Evolutionary conservation across 148 eudicot genomes (phyloP), one percentile per base, ranked within the genome.

Genomic region (Chenopodium berlandieri): DNA sequence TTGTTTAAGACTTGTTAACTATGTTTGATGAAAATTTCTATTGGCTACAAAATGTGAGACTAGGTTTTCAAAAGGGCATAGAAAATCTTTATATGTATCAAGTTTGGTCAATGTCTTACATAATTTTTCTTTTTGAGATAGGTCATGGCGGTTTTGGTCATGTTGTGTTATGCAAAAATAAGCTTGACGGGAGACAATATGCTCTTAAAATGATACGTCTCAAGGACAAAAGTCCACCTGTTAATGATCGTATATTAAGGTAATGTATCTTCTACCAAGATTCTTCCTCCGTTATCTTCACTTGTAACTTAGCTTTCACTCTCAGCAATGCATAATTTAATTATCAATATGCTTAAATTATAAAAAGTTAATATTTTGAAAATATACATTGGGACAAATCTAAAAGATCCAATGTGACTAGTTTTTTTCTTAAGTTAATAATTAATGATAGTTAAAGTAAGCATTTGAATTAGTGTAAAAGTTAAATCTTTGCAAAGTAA

Each of bases 111-210:
- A 23, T 73, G 48, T 67, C 83, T 84, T 80, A 80, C 48, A 30
- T 63, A 20, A 50, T 75, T 81, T 44, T 50, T 32, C 67, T n/a
- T 84, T 52, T 71, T 78, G 75, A 52, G 84, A 68, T 86, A 96
- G 99, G 99, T 75, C 98, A 87, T 56, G 99, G 99, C 60, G 99
- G 99, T 65, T 96, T 94, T 77, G 99, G 99, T 68, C 95, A 91
- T 80, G 99, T 96, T 82, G 94, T 94, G 76, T 75, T 96, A 80
- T 94, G 99, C 94, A 92, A 91, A 84, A 96, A 96, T 88, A 96
- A 96, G 89, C 86, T 94, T 76, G 98, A 96, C 75, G 99, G 98
- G 78, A 89, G 99, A 86, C 97, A 94, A 62, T 96, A 96, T 85
- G 99, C 98, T 89, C 89, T 96, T 32, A 96, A 96, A 83, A 94